Evolutionary conservation across 2,329 filamentous ascomycete species (phyloP), one percentile per base, ranked within the genome.

Genomic region (Neonectria magnoliae): DNA sequence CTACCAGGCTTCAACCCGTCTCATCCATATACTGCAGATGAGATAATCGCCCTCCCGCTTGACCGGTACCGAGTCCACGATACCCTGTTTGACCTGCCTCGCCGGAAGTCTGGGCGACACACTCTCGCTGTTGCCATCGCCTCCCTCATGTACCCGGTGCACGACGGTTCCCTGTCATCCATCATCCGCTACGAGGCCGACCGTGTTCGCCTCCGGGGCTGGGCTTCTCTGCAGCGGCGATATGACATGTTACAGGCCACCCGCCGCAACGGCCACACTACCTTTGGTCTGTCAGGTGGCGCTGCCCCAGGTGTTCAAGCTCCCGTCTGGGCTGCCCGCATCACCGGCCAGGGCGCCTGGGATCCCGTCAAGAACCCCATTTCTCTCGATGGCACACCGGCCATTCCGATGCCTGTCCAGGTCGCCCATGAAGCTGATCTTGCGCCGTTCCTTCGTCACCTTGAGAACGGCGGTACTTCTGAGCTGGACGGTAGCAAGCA

Each of bases 111-210:
- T 16, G 60, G 69, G 38, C 76, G 76, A 1, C 74, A 75, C 27
- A 65, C 63, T 5, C 69, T 78, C 11, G 79, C 79, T 8, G 65
- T 67, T 4, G 72, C 73, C 44, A 68, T 81, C 42, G 73, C 79
- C 6, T 59, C 73, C 9, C 67, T 79, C 20, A 60, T 81, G 55
- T 77, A 79, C 64, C 79, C 79, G 4, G 70, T 72, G 18, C 74
- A 79, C 31, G 71, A 76, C 10, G 73, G 74, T 33, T 79, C 78
- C 4, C 61, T 80, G 44, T 72, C 79, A n/a, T 69, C 77, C 51
- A 72, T 80, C 18, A 80, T 81, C 51, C 75, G 77, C 10, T 81
- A 79, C 58, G 77, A 80, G 36, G 73, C 70, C 14, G 77, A 80
- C 33, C 76, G 79, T 16, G 77, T 80, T 7, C 75, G 71, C 11